phyloP scores from a whole-genome alignment of 176 grass and related monocot genomes.

The Eremochloa ophiuroides region DNA sequence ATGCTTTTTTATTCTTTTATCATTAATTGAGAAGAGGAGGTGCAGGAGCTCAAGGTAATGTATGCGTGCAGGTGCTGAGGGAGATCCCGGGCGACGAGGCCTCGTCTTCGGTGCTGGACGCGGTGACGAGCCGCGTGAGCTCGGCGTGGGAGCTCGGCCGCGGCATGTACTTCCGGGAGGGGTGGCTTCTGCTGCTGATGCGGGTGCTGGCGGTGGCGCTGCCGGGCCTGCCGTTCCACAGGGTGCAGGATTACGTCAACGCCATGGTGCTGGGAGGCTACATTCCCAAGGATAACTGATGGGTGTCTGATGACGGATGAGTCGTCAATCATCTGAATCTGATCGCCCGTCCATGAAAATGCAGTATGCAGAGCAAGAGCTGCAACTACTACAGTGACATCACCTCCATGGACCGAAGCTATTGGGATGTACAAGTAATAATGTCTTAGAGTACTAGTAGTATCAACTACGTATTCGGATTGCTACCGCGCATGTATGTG shows the following conservation, averaged over 20 bases:
- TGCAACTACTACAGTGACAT: background rate
- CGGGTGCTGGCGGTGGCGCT: conserved; percentile 29
- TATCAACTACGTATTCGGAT: background rate
- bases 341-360: background rate
- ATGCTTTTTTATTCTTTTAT: no score
- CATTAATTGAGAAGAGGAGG: no score
- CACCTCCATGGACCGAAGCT: background rate
- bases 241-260: conserved; percentile 50
- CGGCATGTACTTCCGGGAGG: conserved; percentile 44
- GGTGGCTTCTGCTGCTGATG: conserved; percentile 42
- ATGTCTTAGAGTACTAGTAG: background rate
- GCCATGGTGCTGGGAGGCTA: conserved; percentile 11
- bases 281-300: conserved; percentile 26
- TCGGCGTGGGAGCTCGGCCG: conserved; percentile 41
- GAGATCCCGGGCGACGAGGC: conserved; percentile 36
- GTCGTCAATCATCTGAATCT: background rate
- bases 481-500: background rate
- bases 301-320: conserved; percentile 8
- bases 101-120: background rate
- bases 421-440: background rate
- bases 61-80: conserved; percentile 29
- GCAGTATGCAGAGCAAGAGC: background rate
- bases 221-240: conserved; percentile 47
- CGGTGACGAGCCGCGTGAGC: conserved; percentile 17
- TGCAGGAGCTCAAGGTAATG: no score